These are phyloP conservation scores for Penicillium paneum DNA, from an alignment of 2,329 filamentous ascomycete species.

Conservation along the genomic window DNA sequence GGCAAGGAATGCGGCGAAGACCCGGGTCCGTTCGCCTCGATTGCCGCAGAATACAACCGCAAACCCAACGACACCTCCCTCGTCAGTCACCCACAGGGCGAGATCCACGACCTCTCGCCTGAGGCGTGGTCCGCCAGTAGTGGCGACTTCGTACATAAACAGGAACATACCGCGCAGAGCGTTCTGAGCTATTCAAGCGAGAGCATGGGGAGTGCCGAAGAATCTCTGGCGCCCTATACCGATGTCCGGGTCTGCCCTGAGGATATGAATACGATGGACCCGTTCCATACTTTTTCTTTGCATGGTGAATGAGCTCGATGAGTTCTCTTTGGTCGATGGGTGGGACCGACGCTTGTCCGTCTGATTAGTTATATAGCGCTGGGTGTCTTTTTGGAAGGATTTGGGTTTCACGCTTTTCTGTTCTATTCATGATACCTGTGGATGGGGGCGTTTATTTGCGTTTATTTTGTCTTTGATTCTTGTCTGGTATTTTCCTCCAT, in stretches of 20 bases:
- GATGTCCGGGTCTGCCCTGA: conserved; percentile 27
- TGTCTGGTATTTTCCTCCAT: not conserved
- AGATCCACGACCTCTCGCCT: conserved; percentile 38
- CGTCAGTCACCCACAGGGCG: conserved; percentile 19
- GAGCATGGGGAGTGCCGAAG: conserved; percentile 55
- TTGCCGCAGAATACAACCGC: conserved; percentile 31
- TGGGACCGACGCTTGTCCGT: conserved; percentile 38
- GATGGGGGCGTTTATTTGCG: not conserved
- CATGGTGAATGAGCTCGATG: conserved; percentile 35
- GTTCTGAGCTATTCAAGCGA: conserved; percentile 60
- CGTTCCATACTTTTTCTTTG: conserved; percentile 39
- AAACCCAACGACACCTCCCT: conserved; percentile 24
- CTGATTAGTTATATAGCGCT: conserved; percentile 13
- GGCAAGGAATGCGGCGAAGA: conserved; percentile 41
- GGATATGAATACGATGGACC: conserved; percentile 32
- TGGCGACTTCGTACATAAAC: conserved; percentile 35
- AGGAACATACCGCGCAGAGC: conserved; percentile 46
- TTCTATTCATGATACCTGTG: conserved; percentile 8
- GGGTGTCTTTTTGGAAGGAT: not conserved
- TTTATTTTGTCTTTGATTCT: not conserved
- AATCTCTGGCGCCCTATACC: conserved; percentile 27
- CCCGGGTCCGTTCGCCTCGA: conserved; percentile 34
- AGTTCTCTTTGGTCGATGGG: conserved; percentile 30
- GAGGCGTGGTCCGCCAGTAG: conserved; percentile 41
- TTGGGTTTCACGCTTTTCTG: not conserved